A percentile compares a stretch with the other conserved stretches of the same genome.
phyloP scores from a whole-genome alignment of 768 basidiomycete species.

The Floccularia luteovirens region DNA sequence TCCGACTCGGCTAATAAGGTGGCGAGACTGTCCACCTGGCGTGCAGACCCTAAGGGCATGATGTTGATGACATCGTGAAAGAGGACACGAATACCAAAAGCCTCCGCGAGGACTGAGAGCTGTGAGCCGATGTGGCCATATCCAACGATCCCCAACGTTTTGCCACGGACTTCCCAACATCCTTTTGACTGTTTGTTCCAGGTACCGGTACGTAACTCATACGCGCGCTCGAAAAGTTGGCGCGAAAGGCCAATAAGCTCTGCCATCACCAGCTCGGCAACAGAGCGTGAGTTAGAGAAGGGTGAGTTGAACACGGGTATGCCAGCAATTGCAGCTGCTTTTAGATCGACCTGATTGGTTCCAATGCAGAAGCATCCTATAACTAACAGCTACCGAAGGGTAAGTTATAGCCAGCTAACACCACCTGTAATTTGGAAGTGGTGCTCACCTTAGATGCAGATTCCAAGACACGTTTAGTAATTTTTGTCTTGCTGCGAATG shows the following conservation, averaged over 20 bases:
- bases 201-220: constrained; percentile 80
- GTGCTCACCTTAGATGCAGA: constrained; percentile 72
- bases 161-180: constrained; percentile 97
- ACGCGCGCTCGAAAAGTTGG: constrained; percentile 83
- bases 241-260: constrained; percentile 93
- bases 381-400: constrained; percentile 64
- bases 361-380: constrained; percentile 99
- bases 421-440: neutral
- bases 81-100: constrained; percentile 91
- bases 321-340: constrained; percentile 75
- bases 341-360: constrained; percentile 94
- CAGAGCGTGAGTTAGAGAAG: constrained; percentile 97
- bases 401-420: neutral
- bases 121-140: constrained; percentile 99
- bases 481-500: constrained; percentile 96
- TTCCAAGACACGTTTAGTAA: constrained; percentile 84
- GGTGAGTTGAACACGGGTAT: constrained; percentile 99
- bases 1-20: constrained; percentile 75
- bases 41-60: constrained; percentile 95
- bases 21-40: constrained; percentile 76
- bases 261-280: constrained; percentile 94
- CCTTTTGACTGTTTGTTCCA: constrained; percentile 99
- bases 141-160: constrained; percentile 95
- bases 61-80: constrained; percentile 95
- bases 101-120: constrained; percentile 92